These are phyloP conservation scores for Parascedosporium putredinis DNA, from an alignment of 2,329 filamentous ascomycete genomes.

Conservation along the genomic window DNA sequence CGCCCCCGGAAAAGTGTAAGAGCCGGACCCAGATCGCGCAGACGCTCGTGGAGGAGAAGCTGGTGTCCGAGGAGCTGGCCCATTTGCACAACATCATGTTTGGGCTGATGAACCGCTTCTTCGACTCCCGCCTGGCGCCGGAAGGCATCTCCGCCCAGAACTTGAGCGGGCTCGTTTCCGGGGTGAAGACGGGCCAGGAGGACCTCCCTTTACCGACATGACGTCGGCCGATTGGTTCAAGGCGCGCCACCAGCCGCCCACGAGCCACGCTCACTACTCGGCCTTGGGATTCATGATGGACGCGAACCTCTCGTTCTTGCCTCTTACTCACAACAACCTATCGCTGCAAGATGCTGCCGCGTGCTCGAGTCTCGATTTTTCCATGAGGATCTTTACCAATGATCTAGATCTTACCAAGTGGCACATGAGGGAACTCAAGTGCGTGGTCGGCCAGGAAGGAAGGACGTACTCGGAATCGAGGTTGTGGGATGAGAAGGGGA, in stretches of 20 bases:
- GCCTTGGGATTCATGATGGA: constrained; percentile 29
- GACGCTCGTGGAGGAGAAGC: constrained; percentile 14
- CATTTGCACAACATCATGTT: constrained; percentile 18
- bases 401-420: constrained; percentile 25
- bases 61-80: constrained; percentile 13
- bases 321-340: constrained; percentile 25
- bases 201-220: constrained; percentile 19
- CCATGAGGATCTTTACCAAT: constrained; percentile 26
- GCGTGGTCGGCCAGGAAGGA: constrained; percentile 23
- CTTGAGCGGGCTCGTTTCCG: constrained; percentile 21
- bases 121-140: constrained; percentile 22
- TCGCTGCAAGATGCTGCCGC: constrained; percentile 28
- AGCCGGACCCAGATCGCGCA: constrained; percentile 11
- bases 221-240: constrained; percentile 28
- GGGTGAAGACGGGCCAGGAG: constrained; percentile 25
- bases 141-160: constrained; percentile 29
- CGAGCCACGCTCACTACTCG: constrained; percentile 21
- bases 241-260: constrained; percentile 13
- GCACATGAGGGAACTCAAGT: constrained; percentile 28
- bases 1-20: constrained; percentile 13
- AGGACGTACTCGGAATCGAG: constrained; percentile 29
- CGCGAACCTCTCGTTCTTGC: constrained; percentile 27
- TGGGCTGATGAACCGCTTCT: constrained; percentile 17
- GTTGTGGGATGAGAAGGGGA: constrained; percentile 29
- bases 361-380: constrained; percentile 32